A percentile compares a stretch with the other conserved stretches of the same genome.
Evolutionary conservation across 345 rosid genomes (phyloP).

Genomic region (Citrus medica): DNA sequence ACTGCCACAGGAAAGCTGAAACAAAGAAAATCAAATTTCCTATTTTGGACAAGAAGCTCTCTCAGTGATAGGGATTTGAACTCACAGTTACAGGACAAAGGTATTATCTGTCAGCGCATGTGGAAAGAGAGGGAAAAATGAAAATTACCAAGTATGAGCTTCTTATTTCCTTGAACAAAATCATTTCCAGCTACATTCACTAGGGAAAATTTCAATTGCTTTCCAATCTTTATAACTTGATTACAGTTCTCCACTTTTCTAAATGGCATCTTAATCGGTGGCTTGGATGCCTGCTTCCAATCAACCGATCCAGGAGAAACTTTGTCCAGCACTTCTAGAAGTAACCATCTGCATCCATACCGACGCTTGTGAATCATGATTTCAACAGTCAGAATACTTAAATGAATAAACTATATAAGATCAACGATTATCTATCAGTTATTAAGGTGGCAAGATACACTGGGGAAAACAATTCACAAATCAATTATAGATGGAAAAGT

Average conservation of each 20-base stretch:
- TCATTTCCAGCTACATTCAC: conserved; percentile 93
- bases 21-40: conserved; percentile 17
- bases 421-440: neutral
- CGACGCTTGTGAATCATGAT: neutral
- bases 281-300: conserved; percentile 93
- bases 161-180: conserved; percentile 92
- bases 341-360: conserved; percentile 64
- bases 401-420: neutral
- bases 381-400: neutral
- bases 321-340: conserved; percentile 90
- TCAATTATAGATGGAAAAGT: neutral
- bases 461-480: neutral
- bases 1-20: conserved; percentile 88
- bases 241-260: conserved; percentile 96
- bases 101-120: neutral
- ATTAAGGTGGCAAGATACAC: neutral
- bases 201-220: conserved; percentile 68
- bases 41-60: neutral
- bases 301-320: conserved; percentile 74
- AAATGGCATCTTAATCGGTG: conserved; percentile 94
- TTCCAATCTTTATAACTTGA: conserved; percentile 82
- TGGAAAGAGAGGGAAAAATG: neutral
- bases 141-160: conserved; percentile 81
- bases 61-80: neutral
- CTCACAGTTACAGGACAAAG: neutral